phyloP scores from a whole-genome alignment of 1,284 basidiomycete species.

The Rhodotorula sp. region DNA sequence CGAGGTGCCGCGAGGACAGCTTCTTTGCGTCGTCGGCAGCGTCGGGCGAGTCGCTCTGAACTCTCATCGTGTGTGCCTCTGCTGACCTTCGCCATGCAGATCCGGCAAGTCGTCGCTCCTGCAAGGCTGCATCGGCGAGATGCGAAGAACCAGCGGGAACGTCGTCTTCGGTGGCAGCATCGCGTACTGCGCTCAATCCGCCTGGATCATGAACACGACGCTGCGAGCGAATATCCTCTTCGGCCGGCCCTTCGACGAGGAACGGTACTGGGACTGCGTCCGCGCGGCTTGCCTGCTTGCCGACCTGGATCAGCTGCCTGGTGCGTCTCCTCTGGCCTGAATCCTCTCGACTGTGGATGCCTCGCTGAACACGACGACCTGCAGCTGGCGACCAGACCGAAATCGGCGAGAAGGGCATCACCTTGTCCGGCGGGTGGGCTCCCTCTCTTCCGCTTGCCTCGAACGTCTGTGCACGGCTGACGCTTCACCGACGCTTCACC shows the following conservation, averaged over 20 bases:
- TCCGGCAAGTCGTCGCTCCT: constrained; percentile 62
- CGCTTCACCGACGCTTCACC: constrained; percentile 58
- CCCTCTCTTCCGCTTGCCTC: neutral
- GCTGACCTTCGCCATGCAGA: constrained; percentile 9
- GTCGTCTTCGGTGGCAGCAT: constrained; percentile 52
- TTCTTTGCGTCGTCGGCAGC: constrained; percentile 64
- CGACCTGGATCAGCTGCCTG: constrained; percentile 68
- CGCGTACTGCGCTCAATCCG: constrained; percentile 76
- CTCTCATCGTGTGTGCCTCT: neutral
- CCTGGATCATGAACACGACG: constrained; percentile 83
- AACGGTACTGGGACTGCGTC: constrained; percentile 49
- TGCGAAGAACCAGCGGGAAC: constrained; percentile 59
- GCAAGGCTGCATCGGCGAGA: constrained; percentile 69
- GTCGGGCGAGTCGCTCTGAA: constrained; percentile 53
- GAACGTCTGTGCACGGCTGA: constrained; percentile 52
- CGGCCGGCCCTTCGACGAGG: constrained; percentile 55
- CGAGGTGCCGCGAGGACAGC: constrained; percentile 58
- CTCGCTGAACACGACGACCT: neutral
- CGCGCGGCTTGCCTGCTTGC: constrained; percentile 53
- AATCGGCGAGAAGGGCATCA: constrained; percentile 58
- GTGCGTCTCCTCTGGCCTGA: neutral
- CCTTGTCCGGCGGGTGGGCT: constrained; percentile 54
- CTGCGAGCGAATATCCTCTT: constrained; percentile 58
- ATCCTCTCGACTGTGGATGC: neutral
- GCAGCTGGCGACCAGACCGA: constrained; percentile 67